Evolutionary conservation across 306 rosid genomes (phyloP), one percentile per base, ranked within the genome.

Genomic region (Oxytropis ochrocephala): DNA sequence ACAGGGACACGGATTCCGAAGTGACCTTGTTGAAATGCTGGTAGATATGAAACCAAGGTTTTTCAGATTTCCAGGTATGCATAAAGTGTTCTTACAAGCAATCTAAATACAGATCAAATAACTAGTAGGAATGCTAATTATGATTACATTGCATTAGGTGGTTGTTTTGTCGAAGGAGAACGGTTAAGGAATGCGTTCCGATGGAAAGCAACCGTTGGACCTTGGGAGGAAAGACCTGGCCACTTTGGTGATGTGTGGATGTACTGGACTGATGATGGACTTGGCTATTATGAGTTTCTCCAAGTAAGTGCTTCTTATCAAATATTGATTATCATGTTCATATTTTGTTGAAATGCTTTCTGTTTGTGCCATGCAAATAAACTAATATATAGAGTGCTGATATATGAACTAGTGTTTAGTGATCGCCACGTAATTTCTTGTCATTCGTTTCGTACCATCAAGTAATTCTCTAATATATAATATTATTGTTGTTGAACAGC

Each of bases 171-270:
- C 58, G 97, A 94, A 84, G 99, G 99, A 70, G 94, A 85, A 14
- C 84, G 90, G 92, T 81, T 94, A 85, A 87, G 96, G 76, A 94
- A 94, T 80, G 99, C 99, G 50, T 94, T 94, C 79, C 94, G 99
- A 14, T 94, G 99, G 99, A 85, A 88, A 71, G 95, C 79, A 70
- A 64, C 86, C 2, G 4, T 91, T 80, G 99, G 99, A 67, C 89
- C 97, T 10, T 94, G 99, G 99, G 96, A 94, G 73, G 88, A 91
- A 77, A 91, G 99, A 73, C 96, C 97, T 32, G 99, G 99, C 16
- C 99, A 94, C 89, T 94, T 94, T 30, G 97, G 97, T 33, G 99
- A 94, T 81, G 97, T 94, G 72, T 94, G 99, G 99, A 85, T 67
- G 85, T 94, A 94, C 75, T 94, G 99, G 99, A 94, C 97, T 36